These are phyloP conservation scores for Candida nitratophila DNA, from an alignment of 805 yeast species.

Conservation along the genomic window DNA sequence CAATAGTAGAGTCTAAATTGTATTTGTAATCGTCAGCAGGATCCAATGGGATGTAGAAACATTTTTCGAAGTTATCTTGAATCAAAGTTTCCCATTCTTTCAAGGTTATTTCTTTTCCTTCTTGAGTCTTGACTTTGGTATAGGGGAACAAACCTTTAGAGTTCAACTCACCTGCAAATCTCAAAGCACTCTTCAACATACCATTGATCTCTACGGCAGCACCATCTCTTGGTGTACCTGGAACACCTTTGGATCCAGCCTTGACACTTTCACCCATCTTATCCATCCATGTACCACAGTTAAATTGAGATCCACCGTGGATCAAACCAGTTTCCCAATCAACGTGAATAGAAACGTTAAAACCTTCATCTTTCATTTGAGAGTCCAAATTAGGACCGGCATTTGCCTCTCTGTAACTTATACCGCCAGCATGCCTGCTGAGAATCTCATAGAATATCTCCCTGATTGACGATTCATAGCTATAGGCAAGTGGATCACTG, in stretches of 20 bases:
- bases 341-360: constrained; percentile 70
- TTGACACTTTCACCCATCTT: constrained; percentile 92
- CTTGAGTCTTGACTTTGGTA: constrained; percentile 46
- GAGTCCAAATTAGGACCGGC: constrained; percentile 86
- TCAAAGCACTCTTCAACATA: constrained; percentile 69
- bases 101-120: constrained; percentile 52
- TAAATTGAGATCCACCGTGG: constrained; percentile 85
- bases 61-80: constrained; percentile 68
- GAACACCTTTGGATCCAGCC: constrained; percentile 84
- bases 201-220: constrained; percentile 94
- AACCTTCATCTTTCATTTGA: constrained; percentile 90
- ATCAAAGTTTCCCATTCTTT: constrained; percentile 67
- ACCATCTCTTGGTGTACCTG: constrained; percentile 98
- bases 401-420: constrained; percentile 86
- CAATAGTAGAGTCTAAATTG: constrained; percentile 54
- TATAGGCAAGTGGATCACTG: constrained; percentile 71
- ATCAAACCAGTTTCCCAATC: constrained; percentile 89
- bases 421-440: constrained; percentile 83
- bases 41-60: constrained; percentile 68
- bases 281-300: constrained; percentile 99
- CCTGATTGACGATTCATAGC: constrained; percentile 58
- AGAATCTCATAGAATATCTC: constrained; percentile 81
- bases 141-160: constrained; percentile 49
- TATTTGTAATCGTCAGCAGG: constrained; percentile 53
- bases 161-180: constrained; percentile 66